phyloP scores from a whole-genome alignment of 257 asterid species.

The Solanum ahanhuiri region DNA sequence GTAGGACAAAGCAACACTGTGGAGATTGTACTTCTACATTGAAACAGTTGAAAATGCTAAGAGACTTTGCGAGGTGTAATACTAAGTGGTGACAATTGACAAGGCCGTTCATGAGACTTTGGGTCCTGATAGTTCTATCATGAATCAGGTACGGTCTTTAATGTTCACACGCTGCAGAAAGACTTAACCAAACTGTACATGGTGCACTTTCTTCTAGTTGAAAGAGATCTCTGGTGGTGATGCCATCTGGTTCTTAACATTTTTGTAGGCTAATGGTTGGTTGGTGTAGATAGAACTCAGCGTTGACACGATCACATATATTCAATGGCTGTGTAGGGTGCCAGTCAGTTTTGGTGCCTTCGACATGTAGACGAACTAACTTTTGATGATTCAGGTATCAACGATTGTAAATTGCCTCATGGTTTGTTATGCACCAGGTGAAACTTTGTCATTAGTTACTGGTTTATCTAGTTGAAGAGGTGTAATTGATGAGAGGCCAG shows the following conservation, averaged over 20 bases:
- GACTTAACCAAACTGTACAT: not conserved
- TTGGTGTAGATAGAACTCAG: not conserved
- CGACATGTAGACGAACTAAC: not conserved
- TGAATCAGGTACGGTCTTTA: not conserved
- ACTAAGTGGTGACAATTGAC: not conserved
- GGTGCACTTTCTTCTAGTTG: not conserved
- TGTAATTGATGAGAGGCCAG: not conserved
- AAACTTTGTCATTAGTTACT: not conserved
- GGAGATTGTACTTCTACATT: constrained; percentile 62
- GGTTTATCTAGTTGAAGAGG: not conserved
- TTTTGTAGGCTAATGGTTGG: not conserved
- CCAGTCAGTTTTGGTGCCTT: not conserved
- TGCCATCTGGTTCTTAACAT: not conserved
- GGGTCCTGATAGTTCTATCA: not conserved
- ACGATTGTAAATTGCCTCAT: not conserved
- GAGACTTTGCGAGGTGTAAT: constrained; percentile 1
- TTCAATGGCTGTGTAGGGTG: not conserved
- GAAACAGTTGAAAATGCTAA: constrained; percentile 23
- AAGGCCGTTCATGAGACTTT: not conserved
- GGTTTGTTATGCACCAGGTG: not conserved
- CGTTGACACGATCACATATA: not conserved
- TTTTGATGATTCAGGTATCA: not conserved
- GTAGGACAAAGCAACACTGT: constrained; percentile 51
- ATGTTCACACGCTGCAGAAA: not conserved
- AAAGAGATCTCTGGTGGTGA: not conserved